Evolutionary conservation across 1,139 yeast genomes (phyloP), one percentile per base, ranked within the genome.

Genomic region (Zhuliangozyma parablackwelliae): DNA sequence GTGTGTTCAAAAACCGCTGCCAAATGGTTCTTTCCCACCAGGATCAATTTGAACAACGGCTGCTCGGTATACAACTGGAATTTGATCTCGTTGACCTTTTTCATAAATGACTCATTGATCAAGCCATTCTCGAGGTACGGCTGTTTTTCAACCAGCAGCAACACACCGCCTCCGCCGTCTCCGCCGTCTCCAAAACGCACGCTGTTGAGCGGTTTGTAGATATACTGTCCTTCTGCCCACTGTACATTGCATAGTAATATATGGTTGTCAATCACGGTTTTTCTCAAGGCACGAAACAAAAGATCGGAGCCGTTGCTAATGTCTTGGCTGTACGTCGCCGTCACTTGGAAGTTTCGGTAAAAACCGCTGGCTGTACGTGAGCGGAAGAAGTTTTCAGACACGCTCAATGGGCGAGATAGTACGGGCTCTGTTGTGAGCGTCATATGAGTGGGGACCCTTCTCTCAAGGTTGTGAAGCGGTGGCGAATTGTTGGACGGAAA

Each of bases 1-100:
- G 73, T 59, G 43, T 70, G 76, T 34, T 70, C 75, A 29, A 66
- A 58, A 0, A 57, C 55, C 2, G 48, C 61, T 6, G 60, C 50
- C 27, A 69, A 43, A n/a, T 57, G 45, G 21, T 40, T 35, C 1
- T 47, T 39, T 1, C 60, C 65, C 10, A 59, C 44, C 21, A 62
- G 33, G n/a, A 63, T 35, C 36, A 67, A 33, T 32, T 55, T 57
- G 43, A 70, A 61, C 20, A 66, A 49, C 1, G 72, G 71, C 30
- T 47, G 45, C 6, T 61, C 49, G 9, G 37, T 40, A 31, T 56
- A 51, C 28, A 65, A 50, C 2, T 42, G 34, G 41, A 69, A 67
- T 9, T 28, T 37, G 11, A 53, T 45, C 1, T 42, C 39, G 32
- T 60, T 60, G 26, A 54, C 46, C 26, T 42, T 44, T 34, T 56